A percentile compares a stretch with the other conserved stretches of the same genome.
These are phyloP conservation scores for Ophiobolus disseminans DNA, from an alignment of 2,329 filamentous ascomycete species.

Conservation along the genomic window DNA sequence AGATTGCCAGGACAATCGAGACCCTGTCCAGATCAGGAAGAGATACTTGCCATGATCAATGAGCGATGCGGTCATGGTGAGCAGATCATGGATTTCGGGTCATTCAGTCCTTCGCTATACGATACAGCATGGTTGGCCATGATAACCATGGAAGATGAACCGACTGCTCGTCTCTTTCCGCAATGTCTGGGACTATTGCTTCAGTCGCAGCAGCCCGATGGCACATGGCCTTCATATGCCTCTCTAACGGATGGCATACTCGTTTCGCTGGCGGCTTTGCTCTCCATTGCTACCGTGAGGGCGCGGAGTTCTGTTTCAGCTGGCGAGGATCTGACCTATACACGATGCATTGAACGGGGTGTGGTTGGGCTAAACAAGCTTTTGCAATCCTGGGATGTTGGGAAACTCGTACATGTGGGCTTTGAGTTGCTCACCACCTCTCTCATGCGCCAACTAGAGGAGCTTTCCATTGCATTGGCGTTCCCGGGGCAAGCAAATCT, in stretches of 20 bases:
- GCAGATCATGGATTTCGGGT: too few species aligned
- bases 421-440: slow-evolving; percentile 48
- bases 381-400: slow-evolving; percentile 40
- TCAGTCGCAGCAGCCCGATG: not conserved
- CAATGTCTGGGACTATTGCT: not conserved
- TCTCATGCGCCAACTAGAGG: slow-evolving; percentile 37
- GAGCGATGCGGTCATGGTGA: too few species aligned
- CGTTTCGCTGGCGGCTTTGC: slow-evolving; percentile 43
- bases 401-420: slow-evolving; percentile 38
- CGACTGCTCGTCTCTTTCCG: slow-evolving; percentile 1
- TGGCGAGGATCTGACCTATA: not conserved
- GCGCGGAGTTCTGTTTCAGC: too few species aligned
- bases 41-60: too few species aligned
- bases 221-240: slow-evolving; percentile 24
- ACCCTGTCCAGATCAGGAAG: too few species aligned
- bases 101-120: slow-evolving; percentile 13
- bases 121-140: slow-evolving; percentile 25
- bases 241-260: slow-evolving; percentile 45
- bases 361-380: slow-evolving; percentile 3
- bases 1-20: too few species aligned
- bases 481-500: not conserved
- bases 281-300: slow-evolving; percentile 38
- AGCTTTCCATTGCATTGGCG: slow-evolving; percentile 13
- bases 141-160: slow-evolving; percentile 5
- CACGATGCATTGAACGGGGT: not conserved